These are phyloP conservation scores for Rhizopus delemar DNA, from an alignment of 371 early-diverging fungal species.

Conservation along the genomic window DNA sequence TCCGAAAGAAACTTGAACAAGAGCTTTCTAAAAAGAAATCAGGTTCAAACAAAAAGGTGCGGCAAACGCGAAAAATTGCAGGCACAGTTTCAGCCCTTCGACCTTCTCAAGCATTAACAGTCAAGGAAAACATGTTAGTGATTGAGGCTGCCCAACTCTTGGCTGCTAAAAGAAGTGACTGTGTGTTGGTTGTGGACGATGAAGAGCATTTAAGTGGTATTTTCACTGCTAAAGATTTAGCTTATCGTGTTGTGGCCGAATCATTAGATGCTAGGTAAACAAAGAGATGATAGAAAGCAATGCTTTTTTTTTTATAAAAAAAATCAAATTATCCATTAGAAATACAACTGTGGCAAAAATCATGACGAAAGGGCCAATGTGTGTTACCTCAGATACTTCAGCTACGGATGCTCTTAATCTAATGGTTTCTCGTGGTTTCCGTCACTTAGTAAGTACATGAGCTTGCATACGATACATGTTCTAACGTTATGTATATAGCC, in stretches of 20 bases:
- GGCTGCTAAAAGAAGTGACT: slow-evolving; percentile 96
- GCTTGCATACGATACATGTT: neutral
- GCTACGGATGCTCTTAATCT: slow-evolving; percentile 91
- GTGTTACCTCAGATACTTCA: slow-evolving; percentile 76
- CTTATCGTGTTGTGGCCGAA: slow-evolving; percentile 43
- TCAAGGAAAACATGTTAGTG: slow-evolving; percentile 84
- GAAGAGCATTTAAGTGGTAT: slow-evolving; percentile 93
- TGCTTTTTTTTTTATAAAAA: neutral
- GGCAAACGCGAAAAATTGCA: slow-evolving; percentile 57
- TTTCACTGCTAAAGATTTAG: slow-evolving; percentile 70
- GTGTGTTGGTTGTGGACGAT: slow-evolving; percentile 85
- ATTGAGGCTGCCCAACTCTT: slow-evolving; percentile 94
- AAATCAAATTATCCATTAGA: slow-evolving; percentile 18
- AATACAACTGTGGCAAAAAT: slow-evolving; percentile 72
- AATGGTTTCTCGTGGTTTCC: slow-evolving; percentile 93
- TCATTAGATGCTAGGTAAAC: slow-evolving; percentile 39
- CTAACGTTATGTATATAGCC: slow-evolving; percentile 49
- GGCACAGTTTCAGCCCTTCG: slow-evolving; percentile 91
- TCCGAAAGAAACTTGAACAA: slow-evolving; percentile 74
- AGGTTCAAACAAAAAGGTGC: slow-evolving; percentile 27
- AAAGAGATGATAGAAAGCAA: too few species aligned
- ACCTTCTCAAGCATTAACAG: slow-evolving; percentile 90
- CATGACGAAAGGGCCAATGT: slow-evolving; percentile 91
- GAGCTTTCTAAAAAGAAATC: slow-evolving; percentile 67
- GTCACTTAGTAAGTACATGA: slow-evolving; percentile 74